A percentile compares a stretch with the other conserved stretches of the same genome.
phyloP scores from a whole-genome alignment of 148 eudicot genomes.

The Arctostaphylos glauca region DNA sequence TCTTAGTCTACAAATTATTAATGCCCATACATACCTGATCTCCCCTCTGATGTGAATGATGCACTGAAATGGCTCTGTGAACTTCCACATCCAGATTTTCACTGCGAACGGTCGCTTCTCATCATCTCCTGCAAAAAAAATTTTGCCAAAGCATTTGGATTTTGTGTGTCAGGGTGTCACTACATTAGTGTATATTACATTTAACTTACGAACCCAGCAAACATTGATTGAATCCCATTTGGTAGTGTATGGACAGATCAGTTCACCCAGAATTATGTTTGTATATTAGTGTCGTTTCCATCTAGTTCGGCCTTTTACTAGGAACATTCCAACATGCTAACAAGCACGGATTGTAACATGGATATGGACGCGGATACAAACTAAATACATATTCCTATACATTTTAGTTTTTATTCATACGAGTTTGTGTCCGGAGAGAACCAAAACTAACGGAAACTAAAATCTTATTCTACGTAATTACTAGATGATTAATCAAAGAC shows the following conservation, averaged over 20 bases:
- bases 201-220: background rate
- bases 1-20: background rate
- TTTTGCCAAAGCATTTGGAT: background rate
- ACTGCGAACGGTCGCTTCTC: constrained; percentile 3
- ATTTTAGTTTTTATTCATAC: too few species aligned
- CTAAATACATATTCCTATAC: too few species aligned
- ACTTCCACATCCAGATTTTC: constrained; percentile 9
- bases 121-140: constrained; percentile 11
- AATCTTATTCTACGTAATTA: background rate
- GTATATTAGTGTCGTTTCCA: background rate
- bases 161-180: background rate
- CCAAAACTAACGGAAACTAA: background rate
- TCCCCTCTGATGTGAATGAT: background rate
- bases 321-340: background rate
- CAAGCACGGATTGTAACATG: background rate
- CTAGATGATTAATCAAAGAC: background rate
- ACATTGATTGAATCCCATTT: background rate
- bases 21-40: background rate
- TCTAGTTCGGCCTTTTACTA: background rate
- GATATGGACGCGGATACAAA: background rate
- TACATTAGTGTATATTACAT: background rate
- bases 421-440: background rate
- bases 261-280: background rate
- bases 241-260: background rate
- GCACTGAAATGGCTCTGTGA: constrained; percentile 1